Evolutionary conservation across 306 rosid genomes (phyloP).

Genomic region (Cicer cuneatum): DNA sequence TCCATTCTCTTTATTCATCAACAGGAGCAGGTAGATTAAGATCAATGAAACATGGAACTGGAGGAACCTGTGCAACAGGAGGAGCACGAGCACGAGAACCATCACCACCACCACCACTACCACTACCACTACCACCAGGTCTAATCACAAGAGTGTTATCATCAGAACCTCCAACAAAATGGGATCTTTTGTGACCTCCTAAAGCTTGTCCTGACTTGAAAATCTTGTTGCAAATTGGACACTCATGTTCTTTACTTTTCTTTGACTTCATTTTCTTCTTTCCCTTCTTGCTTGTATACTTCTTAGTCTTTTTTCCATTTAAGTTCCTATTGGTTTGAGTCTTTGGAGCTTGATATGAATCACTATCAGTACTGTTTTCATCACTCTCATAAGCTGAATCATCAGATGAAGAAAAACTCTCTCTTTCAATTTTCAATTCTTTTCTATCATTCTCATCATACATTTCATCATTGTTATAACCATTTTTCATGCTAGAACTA

Average conservation of each 20-base stretch:
- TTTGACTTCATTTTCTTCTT: slow-evolving; percentile 61
- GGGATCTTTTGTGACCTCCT: slow-evolving; percentile 97
- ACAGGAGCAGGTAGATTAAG: slow-evolving; percentile 88
- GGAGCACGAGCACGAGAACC: slow-evolving; percentile 45
- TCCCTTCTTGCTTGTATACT: slow-evolving; percentile 36
- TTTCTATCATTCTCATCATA: background rate
- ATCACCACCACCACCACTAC: too few species aligned
- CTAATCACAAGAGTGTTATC: slow-evolving; percentile 60
- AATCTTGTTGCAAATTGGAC: slow-evolving; percentile 76
- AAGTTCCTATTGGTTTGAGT: slow-evolving; percentile 38
- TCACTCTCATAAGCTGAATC: slow-evolving; percentile 68
- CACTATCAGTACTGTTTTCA: slow-evolving; percentile 67
- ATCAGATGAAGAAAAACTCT: background rate
- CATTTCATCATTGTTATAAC: slow-evolving; percentile 24
- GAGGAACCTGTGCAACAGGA: slow-evolving; percentile 31
- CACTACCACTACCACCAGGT: slow-evolving; percentile 37
- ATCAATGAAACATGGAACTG: slow-evolving; percentile 67
- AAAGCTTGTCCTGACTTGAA: slow-evolving; percentile 93
- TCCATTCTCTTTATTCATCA: slow-evolving; percentile 60
- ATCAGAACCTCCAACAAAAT: slow-evolving; percentile 74
- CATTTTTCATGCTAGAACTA: slow-evolving; percentile 45
- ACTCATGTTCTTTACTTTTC: slow-evolving; percentile 75
- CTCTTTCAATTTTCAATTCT: background rate
- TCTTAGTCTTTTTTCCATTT: slow-evolving; percentile 28
- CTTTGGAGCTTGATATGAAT: slow-evolving; percentile 49